These are phyloP conservation scores for Leccinum longicurvipes DNA, from an alignment of 768 basidiomycete genomes.

Conservation along the genomic window DNA sequence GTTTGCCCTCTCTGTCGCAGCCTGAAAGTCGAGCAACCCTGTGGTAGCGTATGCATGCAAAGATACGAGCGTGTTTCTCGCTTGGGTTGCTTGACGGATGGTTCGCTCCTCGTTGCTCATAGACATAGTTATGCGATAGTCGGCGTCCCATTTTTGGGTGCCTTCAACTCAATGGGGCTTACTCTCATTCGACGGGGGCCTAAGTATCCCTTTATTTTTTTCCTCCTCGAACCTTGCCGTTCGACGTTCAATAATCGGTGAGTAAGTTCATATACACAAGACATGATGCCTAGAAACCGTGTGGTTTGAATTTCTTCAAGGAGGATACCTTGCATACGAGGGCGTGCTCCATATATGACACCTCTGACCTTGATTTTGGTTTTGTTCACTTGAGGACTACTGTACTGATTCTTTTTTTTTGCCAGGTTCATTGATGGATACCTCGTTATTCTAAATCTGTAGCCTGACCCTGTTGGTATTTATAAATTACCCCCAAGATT, in stretches of 20 bases:
- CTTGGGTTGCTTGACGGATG: slow-evolving; percentile 39
- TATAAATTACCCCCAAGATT: background rate
- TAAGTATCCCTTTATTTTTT: slow-evolving; percentile 43
- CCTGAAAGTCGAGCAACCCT: slow-evolving; percentile 34
- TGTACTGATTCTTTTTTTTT: slow-evolving; percentile 8
- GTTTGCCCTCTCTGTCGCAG: slow-evolving; percentile 58
- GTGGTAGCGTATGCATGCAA: slow-evolving; percentile 51
- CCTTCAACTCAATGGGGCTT: slow-evolving; percentile 90
- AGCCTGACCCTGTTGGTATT: background rate
- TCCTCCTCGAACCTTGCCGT: slow-evolving; percentile 47
- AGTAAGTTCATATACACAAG: slow-evolving; percentile 21
- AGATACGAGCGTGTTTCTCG: slow-evolving; percentile 71
- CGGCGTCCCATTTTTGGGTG: slow-evolving; percentile 31
- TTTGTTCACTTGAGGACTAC: background rate
- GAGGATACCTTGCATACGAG: slow-evolving; percentile 62
- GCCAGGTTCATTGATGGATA: background rate
- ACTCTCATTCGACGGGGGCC: slow-evolving; percentile 66
- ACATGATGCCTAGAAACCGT: slow-evolving; percentile 55
- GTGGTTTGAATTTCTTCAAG: slow-evolving; percentile 87
- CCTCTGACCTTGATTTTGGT: slow-evolving; percentile 17
- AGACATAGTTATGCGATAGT: slow-evolving; percentile 88
- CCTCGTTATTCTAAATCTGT: background rate
- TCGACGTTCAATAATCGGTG: slow-evolving; percentile 35
- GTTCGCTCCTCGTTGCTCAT: slow-evolving; percentile 68
- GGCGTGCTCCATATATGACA: slow-evolving; percentile 81